phyloP scores from a whole-genome alignment of 257 asterid species.

The Ilex aquifolium region DNA sequence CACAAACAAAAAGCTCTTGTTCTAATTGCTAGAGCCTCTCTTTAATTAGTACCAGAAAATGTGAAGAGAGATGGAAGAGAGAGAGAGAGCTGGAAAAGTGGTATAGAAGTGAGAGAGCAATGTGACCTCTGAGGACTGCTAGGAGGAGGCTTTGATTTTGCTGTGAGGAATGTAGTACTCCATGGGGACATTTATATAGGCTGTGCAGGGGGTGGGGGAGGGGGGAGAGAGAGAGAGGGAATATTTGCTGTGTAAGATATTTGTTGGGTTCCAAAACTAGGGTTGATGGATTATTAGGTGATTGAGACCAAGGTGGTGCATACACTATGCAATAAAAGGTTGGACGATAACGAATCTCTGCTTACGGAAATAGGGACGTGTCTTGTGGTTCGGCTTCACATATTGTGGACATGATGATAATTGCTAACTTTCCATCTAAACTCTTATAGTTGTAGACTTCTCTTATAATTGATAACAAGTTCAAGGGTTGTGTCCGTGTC shows the following conservation, averaged over 20 bases:
- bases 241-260: neutral
- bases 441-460: neutral
- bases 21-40: neutral
- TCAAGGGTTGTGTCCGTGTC: no score
- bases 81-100: neutral
- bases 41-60: no score
- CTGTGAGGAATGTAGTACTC: slow-evolving; percentile 39
- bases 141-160: slow-evolving; percentile 13
- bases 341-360: slow-evolving; percentile 59
- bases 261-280: neutral
- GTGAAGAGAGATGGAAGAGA: no score
- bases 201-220: slow-evolving; percentile 8
- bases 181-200: slow-evolving; percentile 31
- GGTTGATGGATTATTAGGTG: slow-evolving; percentile 7
- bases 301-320: neutral
- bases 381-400: slow-evolving; percentile 1
- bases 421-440: neutral
- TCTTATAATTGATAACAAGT: no score
- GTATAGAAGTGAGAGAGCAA: neutral
- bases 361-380: slow-evolving; percentile 31
- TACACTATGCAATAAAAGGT: slow-evolving; percentile 7
- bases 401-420: neutral
- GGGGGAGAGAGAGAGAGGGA: slow-evolving; percentile 4
- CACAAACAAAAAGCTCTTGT: neutral
- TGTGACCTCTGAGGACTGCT: neutral